Conservation (phyloP, 345 rosid species). For the Brassica juncea region DNA sequence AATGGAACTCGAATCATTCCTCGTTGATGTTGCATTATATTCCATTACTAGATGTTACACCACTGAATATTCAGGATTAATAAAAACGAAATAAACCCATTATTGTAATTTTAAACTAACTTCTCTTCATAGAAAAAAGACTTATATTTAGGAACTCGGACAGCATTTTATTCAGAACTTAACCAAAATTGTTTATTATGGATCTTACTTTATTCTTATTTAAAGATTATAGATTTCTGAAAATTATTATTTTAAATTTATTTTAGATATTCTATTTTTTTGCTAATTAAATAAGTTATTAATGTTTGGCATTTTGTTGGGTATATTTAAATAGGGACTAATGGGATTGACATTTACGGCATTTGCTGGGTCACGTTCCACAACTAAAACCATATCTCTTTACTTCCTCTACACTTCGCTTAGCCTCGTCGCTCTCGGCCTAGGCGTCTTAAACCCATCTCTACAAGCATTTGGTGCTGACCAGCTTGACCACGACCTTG, state of each 20-base stretch:
- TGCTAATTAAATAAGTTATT: slow-evolving; percentile 6
- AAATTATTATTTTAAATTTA: neutral
- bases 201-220: neutral
- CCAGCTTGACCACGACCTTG: slow-evolving; percentile 55
- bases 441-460: slow-evolving; percentile 84
- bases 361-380: slow-evolving; percentile 51
- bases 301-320: slow-evolving; percentile 17
- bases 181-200: neutral
- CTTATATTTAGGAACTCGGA: neutral
- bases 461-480: slow-evolving; percentile 94
- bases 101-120: neutral
- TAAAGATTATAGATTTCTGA: neutral
- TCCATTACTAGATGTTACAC: slow-evolving; percentile 5
- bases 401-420: slow-evolving; percentile 73
- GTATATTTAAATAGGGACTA: slow-evolving; percentile 59
- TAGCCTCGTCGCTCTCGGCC: slow-evolving; percentile 73
- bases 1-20: slow-evolving; percentile 36
- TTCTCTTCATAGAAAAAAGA: neutral
- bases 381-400: slow-evolving; percentile 47
- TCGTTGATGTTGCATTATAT: slow-evolving; percentile 16
- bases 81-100: neutral
- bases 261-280: neutral
- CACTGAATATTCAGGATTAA: neutral
- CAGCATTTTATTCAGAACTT: neutral
- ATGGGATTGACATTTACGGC: slow-evolving; percentile 81